These are phyloP conservation scores for Aspergillus versicolor DNA, from an alignment of 2,329 filamentous ascomycete species.

Conservation along the genomic window DNA sequence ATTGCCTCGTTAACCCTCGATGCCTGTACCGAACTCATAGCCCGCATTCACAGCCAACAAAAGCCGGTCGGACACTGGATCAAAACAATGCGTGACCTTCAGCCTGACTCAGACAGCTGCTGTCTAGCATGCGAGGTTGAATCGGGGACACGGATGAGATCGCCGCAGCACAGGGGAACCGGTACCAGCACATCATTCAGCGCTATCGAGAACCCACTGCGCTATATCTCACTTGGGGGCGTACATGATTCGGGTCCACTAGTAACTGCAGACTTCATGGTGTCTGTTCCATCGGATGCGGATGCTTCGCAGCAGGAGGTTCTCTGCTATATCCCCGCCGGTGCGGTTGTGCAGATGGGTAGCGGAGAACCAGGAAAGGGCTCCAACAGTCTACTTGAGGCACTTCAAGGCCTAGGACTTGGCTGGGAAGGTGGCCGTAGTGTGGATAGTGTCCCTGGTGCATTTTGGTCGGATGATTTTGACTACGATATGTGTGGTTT, in stretches of 20 bases:
- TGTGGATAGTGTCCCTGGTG: too few species aligned
- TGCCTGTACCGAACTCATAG: slow-evolving; percentile 23
- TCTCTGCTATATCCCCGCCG: background rate
- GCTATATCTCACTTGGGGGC: background rate
- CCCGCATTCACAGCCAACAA: slow-evolving; percentile 13
- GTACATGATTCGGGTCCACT: background rate
- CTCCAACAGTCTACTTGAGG: too few species aligned
- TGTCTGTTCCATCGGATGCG: background rate
- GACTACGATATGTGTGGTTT: too few species aligned
- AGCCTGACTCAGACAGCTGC: background rate
- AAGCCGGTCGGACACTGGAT: background rate
- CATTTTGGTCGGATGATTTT: too few species aligned
- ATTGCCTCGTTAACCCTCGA: slow-evolving; percentile 26
- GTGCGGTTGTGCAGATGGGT: background rate
- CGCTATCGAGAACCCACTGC: background rate
- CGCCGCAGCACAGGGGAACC: background rate
- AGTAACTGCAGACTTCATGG: background rate
- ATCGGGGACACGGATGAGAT: background rate
- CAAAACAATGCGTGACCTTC: background rate
- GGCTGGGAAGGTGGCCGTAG: too few species aligned
- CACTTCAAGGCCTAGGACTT: too few species aligned
- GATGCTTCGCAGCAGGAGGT: background rate
- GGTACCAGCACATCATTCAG: background rate
- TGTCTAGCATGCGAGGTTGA: background rate
- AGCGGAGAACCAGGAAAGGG: too few species aligned